Percentiles rank a stretch among this genome's conserved stretches.
phyloP scores from a whole-genome alignment of 192 early-diverging fungal species.

The Backusella australiensis region DNA sequence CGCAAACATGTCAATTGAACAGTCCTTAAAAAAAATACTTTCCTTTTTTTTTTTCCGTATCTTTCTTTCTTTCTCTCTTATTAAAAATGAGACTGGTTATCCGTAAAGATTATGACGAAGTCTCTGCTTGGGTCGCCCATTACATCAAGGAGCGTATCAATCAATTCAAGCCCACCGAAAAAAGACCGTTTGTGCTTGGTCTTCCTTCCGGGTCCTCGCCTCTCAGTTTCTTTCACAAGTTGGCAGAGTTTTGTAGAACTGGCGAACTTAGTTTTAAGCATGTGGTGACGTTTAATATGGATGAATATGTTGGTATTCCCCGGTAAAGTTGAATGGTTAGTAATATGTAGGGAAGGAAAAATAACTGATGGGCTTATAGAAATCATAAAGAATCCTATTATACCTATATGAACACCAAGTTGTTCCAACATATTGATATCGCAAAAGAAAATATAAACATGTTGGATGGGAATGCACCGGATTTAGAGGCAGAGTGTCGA shows the following conservation, averaged over 20 bases:
- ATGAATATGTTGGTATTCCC: constrained; percentile 78
- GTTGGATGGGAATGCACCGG: constrained; percentile 78
- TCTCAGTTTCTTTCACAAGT: constrained; percentile 69
- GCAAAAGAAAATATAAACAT: constrained; percentile 75
- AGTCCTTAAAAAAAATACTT: background rate
- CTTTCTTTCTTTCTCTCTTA: background rate
- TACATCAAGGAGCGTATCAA: constrained; percentile 81
- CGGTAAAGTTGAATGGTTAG: constrained; percentile 34
- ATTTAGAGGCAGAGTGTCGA: constrained; percentile 75
- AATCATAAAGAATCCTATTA: constrained; percentile 67
- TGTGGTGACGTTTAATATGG: constrained; percentile 89
- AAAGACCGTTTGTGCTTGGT: constrained; percentile 81
- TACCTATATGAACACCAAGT: constrained; percentile 82
- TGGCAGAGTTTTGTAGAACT: constrained; percentile 65
- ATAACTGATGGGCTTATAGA: constrained; percentile 1
- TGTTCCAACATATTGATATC: constrained; percentile 66
- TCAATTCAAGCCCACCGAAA: constrained; percentile 69
- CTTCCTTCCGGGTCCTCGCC: constrained; percentile 85
- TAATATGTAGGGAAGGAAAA: too few relatives aligned
- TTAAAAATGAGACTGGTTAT: constrained; percentile 15
- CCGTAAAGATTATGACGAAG: constrained; percentile 7
- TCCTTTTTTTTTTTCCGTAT: background rate
- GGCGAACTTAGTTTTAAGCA: constrained; percentile 76
- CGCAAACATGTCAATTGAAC: background rate
- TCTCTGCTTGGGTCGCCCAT: constrained; percentile 48